These are phyloP conservation scores for Alternaria viburni DNA, from an alignment of 2,329 filamentous ascomycete species.

Conservation along the genomic window DNA sequence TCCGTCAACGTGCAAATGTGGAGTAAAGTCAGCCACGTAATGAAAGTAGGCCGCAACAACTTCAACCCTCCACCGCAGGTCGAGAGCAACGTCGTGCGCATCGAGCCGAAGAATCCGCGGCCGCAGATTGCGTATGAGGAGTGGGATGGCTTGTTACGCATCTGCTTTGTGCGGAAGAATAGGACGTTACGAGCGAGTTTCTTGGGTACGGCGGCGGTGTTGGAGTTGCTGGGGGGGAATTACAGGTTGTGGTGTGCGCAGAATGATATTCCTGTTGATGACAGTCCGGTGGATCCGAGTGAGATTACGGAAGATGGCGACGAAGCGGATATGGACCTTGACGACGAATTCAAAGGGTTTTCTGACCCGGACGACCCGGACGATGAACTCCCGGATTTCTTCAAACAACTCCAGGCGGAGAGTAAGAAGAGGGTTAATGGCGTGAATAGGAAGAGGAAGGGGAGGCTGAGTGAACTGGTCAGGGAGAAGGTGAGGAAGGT, in stretches of 20 bases:
- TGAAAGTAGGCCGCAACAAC: slow-evolving; percentile 96
- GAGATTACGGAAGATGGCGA: slow-evolving; percentile 51
- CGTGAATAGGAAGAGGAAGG: slow-evolving; percentile 73
- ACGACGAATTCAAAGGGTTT: slow-evolving; percentile 56
- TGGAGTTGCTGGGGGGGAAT: slow-evolving; percentile 84
- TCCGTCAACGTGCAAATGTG: slow-evolving; percentile 95
- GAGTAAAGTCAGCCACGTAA: slow-evolving; percentile 73
- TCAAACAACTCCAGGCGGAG: slow-evolving; percentile 68
- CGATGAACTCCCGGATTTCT: slow-evolving; percentile 82
- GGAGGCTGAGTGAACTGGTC: slow-evolving; percentile 81
- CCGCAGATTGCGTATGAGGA: slow-evolving; percentile 93
- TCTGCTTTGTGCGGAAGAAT: slow-evolving; percentile 88
- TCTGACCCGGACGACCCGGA: slow-evolving; percentile 64
- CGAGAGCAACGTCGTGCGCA: slow-evolving; percentile 86
- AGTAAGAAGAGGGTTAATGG: slow-evolving; percentile 48
- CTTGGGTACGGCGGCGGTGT: slow-evolving; percentile 78
- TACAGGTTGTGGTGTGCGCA: slow-evolving; percentile 90
- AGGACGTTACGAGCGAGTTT: slow-evolving; percentile 85
- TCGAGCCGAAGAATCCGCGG: slow-evolving; percentile 84
- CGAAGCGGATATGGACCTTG: slow-evolving; percentile 54
- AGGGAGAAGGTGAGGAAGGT: slow-evolving; percentile 85
- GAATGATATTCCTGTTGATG: slow-evolving; percentile 80
- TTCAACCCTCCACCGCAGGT: slow-evolving; percentile 95
- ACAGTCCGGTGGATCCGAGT: slow-evolving; percentile 48
- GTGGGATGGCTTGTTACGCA: slow-evolving; percentile 86